Percentiles rank a stretch among this genome's conserved stretches.
Evolutionary conservation across 257 asterid genomes (phyloP).

Genomic region (Solanum lycopersicoides): DNA sequence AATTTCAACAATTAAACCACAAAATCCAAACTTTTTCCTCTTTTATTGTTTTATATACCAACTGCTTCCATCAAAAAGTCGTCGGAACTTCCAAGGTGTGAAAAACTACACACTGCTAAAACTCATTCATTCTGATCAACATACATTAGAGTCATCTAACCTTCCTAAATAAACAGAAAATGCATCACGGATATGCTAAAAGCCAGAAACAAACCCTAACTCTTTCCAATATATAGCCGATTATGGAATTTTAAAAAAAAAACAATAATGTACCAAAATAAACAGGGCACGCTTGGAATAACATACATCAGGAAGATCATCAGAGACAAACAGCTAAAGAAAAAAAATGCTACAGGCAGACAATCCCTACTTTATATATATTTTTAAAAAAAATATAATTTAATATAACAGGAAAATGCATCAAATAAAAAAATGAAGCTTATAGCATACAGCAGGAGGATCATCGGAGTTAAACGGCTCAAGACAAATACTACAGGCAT

Average conservation of each 20-base stretch:
- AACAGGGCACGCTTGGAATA: not conserved
- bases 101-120: not conserved
- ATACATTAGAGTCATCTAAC: not conserved
- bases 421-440: not conserved
- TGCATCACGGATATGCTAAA: not conserved
- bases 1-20: not conserved
- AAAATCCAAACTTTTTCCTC: not conserved
- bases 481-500: constrained; percentile 47
- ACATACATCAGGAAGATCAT: constrained; percentile 31
- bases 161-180: constrained; percentile 9
- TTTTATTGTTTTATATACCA: not conserved
- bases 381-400: not conserved
- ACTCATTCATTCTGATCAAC: not conserved
- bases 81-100: not conserved
- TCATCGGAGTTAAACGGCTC: constrained; percentile 34
- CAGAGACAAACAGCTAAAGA: constrained; percentile 20
- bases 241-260: not conserved
- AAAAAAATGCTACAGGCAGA: constrained; percentile 32
- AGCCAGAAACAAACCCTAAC: not conserved
- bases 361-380: not conserved
- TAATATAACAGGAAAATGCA: not conserved
- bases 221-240: too few species aligned
- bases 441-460: constrained; percentile 34
- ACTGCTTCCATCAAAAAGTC: not conserved
- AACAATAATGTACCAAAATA: not conserved